Base-by-base conservation (phyloP, 2,329 filamentous ascomycete genomes). In the Trichophyton mentagrophytes region DNA sequence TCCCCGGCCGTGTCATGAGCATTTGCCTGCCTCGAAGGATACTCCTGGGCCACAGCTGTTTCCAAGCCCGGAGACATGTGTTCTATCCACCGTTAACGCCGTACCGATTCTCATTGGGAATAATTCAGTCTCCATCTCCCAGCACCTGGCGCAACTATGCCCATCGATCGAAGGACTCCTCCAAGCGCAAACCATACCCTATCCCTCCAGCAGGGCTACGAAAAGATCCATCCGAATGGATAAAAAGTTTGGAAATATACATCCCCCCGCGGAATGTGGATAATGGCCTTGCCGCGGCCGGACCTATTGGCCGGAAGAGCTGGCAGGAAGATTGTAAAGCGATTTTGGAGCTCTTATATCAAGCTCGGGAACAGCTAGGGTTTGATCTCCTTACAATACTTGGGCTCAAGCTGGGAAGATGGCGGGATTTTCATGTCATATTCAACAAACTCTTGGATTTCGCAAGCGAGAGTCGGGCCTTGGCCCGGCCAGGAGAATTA, bases 1-100 rank as follows among this genome's bases (percentile, higher is more conserved):
- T 59, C 57, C n/a, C 40, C 20, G 64, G 65, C 68, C 70, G 71
- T 73, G 73, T 74, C 74, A 76, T 76, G 74, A 73, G 70, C 70
- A 69, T 67, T 69, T 74, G 70, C 68, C 68, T 73, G 63, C 33
- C 55, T 67, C 70, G 68, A 68, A 61, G 56, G 59, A 62, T 62
- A 58, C 38, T 57, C 60, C 61, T 53, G 58, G 61, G 58, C 61
- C 55, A 57, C 42, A 36, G 56, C 57, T 44, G 60, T 53, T 59
- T 33, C 40, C 57, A 59, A 49, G 22, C 40, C 55, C 55, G 55
- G 20, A 15, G 55, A 25, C 17, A 57, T 42, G 40, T 36, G 17
- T 15, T 57, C 8, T 36, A 17, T 44, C 40, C 5, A 17, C 55
- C 33, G 55, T 57, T 40, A n/a, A 55, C 27, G 51, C 30, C 51